Conservation (phyloP, 192 early-diverging fungal genomes). For the Backusella psychrophila region DNA sequence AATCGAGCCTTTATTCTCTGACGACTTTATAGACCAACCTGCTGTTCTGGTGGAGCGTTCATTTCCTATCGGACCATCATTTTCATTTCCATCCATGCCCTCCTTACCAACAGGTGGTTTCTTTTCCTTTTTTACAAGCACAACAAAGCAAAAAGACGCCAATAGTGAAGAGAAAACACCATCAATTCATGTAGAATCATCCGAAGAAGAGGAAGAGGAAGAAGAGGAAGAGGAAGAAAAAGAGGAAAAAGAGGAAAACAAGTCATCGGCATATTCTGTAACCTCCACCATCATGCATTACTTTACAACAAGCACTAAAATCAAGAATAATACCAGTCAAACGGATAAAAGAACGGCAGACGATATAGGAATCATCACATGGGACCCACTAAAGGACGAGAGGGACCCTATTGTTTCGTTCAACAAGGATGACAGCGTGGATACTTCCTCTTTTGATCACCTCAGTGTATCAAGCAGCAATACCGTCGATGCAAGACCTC, state of each 20-base stretch:
- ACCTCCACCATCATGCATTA: neutral
- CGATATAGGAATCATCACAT: conserved; percentile 2
- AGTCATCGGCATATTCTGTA: neutral
- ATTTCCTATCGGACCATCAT: conserved; percentile 30
- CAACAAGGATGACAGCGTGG: neutral
- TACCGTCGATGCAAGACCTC: neutral
- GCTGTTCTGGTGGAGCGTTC: conserved; percentile 34
- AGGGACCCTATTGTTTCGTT: conserved; percentile 13
- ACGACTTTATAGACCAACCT: conserved; percentile 36
- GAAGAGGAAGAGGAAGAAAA: neutral
- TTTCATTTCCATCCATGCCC: conserved; percentile 36
- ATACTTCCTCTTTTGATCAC: neutral
- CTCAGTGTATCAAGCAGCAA: neutral
- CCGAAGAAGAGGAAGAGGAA: neutral
- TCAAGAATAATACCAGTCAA: neutral
- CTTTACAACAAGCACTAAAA: neutral
- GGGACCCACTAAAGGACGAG: conserved; percentile 20
- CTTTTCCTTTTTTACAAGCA: conserved; percentile 19
- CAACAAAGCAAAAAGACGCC: neutral
- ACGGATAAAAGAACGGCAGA: neutral
- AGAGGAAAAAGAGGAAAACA: neutral
- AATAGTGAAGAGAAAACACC: neutral
- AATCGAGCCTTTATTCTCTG: conserved; percentile 57
- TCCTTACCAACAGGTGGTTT: conserved; percentile 26
- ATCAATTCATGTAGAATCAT: neutral